These are phyloP conservation scores for Xylariaceae sp. DNA, from an alignment of 2,329 filamentous ascomycete species.

Conservation along the genomic window DNA sequence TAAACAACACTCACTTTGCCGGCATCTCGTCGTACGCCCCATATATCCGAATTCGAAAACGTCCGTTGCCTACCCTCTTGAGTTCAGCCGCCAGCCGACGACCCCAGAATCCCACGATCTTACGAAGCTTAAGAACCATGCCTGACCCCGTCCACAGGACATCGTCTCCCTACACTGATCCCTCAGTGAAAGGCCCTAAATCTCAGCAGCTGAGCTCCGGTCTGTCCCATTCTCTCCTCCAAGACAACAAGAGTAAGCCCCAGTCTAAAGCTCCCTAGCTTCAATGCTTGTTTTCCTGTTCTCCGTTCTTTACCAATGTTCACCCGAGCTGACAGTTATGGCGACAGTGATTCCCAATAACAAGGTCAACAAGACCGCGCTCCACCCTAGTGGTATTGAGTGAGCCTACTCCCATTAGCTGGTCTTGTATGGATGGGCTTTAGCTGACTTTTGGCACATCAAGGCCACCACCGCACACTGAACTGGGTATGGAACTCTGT, in stretches of 20 bases:
- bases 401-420: conserved; percentile 56
- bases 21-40: conserved; percentile 38
- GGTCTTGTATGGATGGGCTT: not conserved
- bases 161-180: conserved; percentile 53
- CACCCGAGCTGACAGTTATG: conserved; percentile 32
- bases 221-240: conserved; percentile 39
- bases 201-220: conserved; percentile 48
- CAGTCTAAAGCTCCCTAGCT: conserved; percentile 10
- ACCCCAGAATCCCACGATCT: conserved; percentile 29
- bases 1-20: conserved; percentile 36
- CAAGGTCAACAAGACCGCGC: conserved; percentile 84
- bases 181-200: conserved; percentile 50
- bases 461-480: conserved; percentile 84
- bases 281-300: not conserved
- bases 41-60: conserved; percentile 38
- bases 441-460: conserved; percentile 16
- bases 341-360: conserved; percentile 59
- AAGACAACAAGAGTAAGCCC: conserved; percentile 37
- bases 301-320: not conserved
- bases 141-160: conserved; percentile 49
- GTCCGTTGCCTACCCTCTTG: conserved; percentile 40
- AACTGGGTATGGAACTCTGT: conserved; percentile 65
- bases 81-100: conserved; percentile 33
- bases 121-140: conserved; percentile 43
- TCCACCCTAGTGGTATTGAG: conserved; percentile 90